Evolutionary conservation across 768 basidiomycete genomes (phyloP).

Genomic region (Panaeolus papilionaceus): DNA sequence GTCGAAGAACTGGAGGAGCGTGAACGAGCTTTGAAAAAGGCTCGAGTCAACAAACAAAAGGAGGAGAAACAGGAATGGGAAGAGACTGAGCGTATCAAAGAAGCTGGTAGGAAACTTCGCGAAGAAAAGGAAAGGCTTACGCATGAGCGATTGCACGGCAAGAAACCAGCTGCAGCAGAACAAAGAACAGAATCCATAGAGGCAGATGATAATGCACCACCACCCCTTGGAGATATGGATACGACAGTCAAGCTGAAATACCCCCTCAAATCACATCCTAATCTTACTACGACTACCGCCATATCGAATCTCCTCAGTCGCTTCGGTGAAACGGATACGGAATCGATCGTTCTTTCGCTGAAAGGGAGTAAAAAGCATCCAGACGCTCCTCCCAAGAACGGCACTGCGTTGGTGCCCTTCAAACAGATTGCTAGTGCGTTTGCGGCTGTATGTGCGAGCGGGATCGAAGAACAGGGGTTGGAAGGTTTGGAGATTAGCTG

Average conservation of each 20-base stretch:
- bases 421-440: constrained; percentile 79
- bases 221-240: constrained; percentile 65
- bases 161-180: constrained; percentile 24
- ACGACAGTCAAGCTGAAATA: constrained; percentile 82
- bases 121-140: constrained; percentile 67
- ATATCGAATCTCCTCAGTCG: constrained; percentile 58
- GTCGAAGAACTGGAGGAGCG: constrained; percentile 82
- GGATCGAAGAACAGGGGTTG: constrained; percentile 55
- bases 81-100: constrained; percentile 76
- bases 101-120: constrained; percentile 70
- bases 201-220: constrained; percentile 56
- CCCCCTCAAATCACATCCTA: constrained; percentile 59
- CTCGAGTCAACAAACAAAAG: constrained; percentile 63
- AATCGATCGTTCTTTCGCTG: constrained; percentile 71
- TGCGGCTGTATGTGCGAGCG: constrained; percentile 71
- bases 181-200: constrained; percentile 35
- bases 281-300: constrained; percentile 55
- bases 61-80: constrained; percentile 59
- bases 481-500: constrained; percentile 73
- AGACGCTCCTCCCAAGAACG: constrained; percentile 66
- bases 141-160: constrained; percentile 46
- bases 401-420: constrained; percentile 78
- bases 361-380: constrained; percentile 46
- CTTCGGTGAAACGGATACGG: constrained; percentile 69
- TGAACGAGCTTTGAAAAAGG: constrained; percentile 79